These are phyloP conservation scores for Phylloporus rhodoxanthus DNA, from an alignment of 768 basidiomycete genomes.

Conservation along the genomic window DNA sequence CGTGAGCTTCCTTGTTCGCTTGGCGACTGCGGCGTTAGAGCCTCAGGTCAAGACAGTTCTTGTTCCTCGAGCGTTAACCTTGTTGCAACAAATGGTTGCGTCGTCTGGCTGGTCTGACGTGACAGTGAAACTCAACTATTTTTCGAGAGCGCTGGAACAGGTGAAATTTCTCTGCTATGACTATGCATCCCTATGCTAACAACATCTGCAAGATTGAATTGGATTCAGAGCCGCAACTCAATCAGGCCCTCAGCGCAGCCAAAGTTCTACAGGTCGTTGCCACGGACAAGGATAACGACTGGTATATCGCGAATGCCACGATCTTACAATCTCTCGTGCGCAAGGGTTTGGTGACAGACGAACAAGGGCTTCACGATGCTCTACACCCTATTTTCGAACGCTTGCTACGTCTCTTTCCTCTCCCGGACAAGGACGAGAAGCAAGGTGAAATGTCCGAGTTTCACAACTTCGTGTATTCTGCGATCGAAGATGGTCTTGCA, in stretches of 20 bases:
- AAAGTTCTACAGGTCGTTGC: constrained; percentile 86
- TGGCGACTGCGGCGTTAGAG: constrained; percentile 65
- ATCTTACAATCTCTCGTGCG: constrained; percentile 79
- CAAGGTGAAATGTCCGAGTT: constrained; percentile 67
- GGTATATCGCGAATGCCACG: constrained; percentile 69
- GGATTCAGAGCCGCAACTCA: constrained; percentile 55
- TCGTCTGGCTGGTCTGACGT: constrained; percentile 88
- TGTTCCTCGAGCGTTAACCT: constrained; percentile 55
- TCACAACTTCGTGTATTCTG: constrained; percentile 65
- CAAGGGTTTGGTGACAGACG: constrained; percentile 80
- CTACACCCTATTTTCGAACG: constrained; percentile 79
- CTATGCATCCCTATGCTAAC: not conserved
- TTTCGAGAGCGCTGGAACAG: constrained; percentile 77
- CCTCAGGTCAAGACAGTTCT: constrained; percentile 38
- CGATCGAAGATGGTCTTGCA: constrained; percentile 75
- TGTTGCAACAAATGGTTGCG: constrained; percentile 75
- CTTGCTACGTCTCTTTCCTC: constrained; percentile 68
- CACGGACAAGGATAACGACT: constrained; percentile 73
- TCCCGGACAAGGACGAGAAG: constrained; percentile 75
- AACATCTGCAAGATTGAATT: constrained; percentile 56
- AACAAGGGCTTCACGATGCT: constrained; percentile 72
- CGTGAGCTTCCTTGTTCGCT: constrained; percentile 91
- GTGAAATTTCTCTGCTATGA: constrained; percentile 32
- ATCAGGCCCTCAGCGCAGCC: constrained; percentile 71
- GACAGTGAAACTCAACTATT: constrained; percentile 85